Percentiles rank a stretch among this genome's conserved stretches.
Conservation (phyloP, 2,329 filamentous ascomycete genomes). For the Pyricularia sp. region DNA sequence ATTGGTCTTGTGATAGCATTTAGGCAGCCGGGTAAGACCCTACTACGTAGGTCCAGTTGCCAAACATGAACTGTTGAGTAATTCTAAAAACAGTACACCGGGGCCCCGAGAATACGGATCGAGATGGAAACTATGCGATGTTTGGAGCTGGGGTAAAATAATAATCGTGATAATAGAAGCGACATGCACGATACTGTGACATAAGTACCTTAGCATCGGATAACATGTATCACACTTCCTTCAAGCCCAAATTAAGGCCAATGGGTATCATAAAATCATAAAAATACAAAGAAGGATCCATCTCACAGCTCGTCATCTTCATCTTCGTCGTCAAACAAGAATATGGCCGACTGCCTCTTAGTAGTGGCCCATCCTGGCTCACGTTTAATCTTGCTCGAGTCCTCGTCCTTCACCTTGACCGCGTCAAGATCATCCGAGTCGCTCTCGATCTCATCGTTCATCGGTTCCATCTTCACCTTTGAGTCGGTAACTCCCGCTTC, state of each 20-base stretch:
- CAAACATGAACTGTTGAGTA: no score
- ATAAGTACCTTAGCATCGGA: no score
- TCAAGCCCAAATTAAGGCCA: neutral
- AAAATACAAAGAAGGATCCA: neutral
- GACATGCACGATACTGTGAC: no score
- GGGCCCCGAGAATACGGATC: no score
- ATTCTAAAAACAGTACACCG: no score
- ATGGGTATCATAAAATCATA: neutral
- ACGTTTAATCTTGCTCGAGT: neutral
- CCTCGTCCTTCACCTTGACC: neutral
- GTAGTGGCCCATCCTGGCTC: neutral
- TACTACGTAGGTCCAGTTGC: no score
- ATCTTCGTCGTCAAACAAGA: slow-evolving; percentile 1
- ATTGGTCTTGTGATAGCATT: no score
- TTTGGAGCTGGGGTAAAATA: no score
- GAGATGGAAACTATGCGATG: no score
- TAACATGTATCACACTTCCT: no score
- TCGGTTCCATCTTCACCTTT: slow-evolving; percentile 5
- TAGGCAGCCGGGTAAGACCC: no score
- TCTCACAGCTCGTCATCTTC: slow-evolving; percentile 3
- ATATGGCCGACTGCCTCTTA: neutral
- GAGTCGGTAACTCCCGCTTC: neutral
- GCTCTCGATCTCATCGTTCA: slow-evolving; percentile 3
- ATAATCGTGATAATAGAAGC: no score
- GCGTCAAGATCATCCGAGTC: slow-evolving; percentile 2